These are phyloP conservation scores for Daldinia sp. DNA, from an alignment of 2,329 filamentous ascomycete genomes.

Conservation along the genomic window DNA sequence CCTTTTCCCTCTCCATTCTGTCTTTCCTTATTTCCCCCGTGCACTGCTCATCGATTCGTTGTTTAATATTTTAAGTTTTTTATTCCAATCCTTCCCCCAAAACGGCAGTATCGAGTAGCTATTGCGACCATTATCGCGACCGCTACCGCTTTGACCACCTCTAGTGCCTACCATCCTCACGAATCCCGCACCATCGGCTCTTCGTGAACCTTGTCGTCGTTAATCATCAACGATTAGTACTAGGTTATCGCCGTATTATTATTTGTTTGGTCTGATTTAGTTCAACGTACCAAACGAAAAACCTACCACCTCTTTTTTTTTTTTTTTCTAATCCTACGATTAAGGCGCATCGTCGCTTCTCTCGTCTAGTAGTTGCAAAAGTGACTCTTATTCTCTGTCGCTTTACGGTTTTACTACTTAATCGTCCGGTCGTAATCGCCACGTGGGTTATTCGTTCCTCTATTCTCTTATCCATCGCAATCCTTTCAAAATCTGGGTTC, in stretches of 20 bases:
- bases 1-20: constrained; percentile 31
- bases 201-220: constrained; percentile 28
- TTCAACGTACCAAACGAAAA: constrained; percentile 41
- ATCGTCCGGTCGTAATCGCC: neutral
- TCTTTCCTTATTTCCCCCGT: constrained; percentile 26
- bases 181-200: constrained; percentile 27
- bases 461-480: neutral
- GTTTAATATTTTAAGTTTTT: constrained; percentile 36
- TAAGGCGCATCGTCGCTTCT: constrained; percentile 6
- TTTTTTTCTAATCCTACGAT: constrained; percentile 4
- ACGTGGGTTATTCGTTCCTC: neutral
- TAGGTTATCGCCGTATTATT: constrained; percentile 3
- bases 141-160: constrained; percentile 37
- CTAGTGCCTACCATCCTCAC: constrained; percentile 20
- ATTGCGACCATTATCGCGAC: constrained; percentile 30
- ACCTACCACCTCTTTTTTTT: too few relatives aligned
- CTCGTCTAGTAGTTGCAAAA: neutral
- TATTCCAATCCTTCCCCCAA: constrained; percentile 41
- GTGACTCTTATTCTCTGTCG: constrained; percentile 2
- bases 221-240: constrained; percentile 18
- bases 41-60: constrained; percentile 31
- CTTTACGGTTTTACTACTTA: neutral
- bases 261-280: constrained; percentile 40
- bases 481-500: constrained; percentile 8
- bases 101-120: constrained; percentile 37